Evolutionary conservation across 108 stramenopile genomes (phyloP).

Genomic region (Nitzschia palea): DNA sequence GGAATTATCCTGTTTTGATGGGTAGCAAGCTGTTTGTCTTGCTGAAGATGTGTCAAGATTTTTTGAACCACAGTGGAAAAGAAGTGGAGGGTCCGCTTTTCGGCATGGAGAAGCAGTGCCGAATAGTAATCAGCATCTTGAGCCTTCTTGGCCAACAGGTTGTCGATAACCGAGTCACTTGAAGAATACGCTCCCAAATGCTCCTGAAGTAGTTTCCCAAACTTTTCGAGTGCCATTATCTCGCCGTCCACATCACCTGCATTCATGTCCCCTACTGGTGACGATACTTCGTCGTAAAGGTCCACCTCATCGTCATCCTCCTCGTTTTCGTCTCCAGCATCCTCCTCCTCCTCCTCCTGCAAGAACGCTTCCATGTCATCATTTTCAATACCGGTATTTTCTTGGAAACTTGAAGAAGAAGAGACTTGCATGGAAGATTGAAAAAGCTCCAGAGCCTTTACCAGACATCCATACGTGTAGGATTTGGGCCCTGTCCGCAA

Average conservation of each 20-base stretch:
- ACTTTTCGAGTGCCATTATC: constrained; percentile 16
- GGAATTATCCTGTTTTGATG: not conserved
- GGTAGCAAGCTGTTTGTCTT: not conserved
- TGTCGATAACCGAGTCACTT: not conserved
- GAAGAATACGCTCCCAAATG: constrained; percentile 7
- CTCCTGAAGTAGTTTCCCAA: not conserved
- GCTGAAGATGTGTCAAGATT: constrained; percentile 3
- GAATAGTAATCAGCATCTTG: constrained; percentile 21
- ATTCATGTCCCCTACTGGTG: constrained; percentile 16
- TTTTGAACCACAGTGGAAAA: constrained; percentile 17
- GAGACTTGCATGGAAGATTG: not conserved
- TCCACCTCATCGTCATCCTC: too few species aligned
- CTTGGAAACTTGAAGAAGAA: not conserved
- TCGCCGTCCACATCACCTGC: constrained; percentile 17
- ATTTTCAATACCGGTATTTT: not conserved
- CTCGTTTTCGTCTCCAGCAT: constrained; percentile 16
- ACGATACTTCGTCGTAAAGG: constrained; percentile 3
- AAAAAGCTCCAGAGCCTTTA: constrained; percentile 55
- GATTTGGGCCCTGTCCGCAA: constrained; percentile 73
- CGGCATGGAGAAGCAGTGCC: constrained; percentile 38
- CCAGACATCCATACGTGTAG: constrained; percentile 69
- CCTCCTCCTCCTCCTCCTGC: constrained; percentile 26
- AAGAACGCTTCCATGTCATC: constrained; percentile 42
- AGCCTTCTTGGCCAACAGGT: not conserved
- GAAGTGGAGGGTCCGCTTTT: constrained; percentile 49